Base-by-base conservation (phyloP, 331 rosid genomes). In the Telfairia occidentalis region DNA sequence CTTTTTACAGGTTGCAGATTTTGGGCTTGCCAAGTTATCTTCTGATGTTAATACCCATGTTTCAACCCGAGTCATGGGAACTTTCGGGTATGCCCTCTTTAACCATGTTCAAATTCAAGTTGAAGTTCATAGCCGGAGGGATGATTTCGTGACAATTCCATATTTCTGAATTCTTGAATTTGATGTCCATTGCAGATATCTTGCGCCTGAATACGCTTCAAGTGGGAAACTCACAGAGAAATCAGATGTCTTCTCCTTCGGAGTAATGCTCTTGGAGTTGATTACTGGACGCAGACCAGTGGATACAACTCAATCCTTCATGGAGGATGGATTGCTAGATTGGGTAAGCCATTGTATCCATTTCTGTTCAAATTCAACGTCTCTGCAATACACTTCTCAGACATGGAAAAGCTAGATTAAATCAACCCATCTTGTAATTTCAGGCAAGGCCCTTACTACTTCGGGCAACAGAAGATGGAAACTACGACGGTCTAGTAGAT, bases 191-290 rank as follows among this genome's bases (percentile, higher is more conserved):
- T 75, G 18, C 72, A 76, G 78, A 30, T 76, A 76, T 46, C 71
- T 76, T 40, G 78, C 78, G 59, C 78, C 78, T 3, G 78, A 76
- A 76, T 76, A 76, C 9, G 78, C 78, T 26, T 59, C 78, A 60
- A 76, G 78, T 45, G 78, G 78, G 38, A 76, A 76, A 60, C 71
- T 76, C 6, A 57, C 78, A 0, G 78, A 76, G 18, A 76, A 76
- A 61, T 76, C 78, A 28, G 78, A 76, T 29, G 78, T 76, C 18
- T 76, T 40, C 71, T 76, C 78, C 71, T 76, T 40, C 5, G 78
- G 78, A 40, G 78, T 76, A 26, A 76, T 76, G 78, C 78, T 76
- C 60, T n/a, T 76, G 72, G 78, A 76, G 78, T 28, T 76, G 58
- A 60, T 76, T 40, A 76, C 78, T 30, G 78, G 78, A n/a, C 71